These are phyloP conservation scores for Datisca glomerata DNA, from an alignment of 306 rosid genomes.

Conservation along the genomic window DNA sequence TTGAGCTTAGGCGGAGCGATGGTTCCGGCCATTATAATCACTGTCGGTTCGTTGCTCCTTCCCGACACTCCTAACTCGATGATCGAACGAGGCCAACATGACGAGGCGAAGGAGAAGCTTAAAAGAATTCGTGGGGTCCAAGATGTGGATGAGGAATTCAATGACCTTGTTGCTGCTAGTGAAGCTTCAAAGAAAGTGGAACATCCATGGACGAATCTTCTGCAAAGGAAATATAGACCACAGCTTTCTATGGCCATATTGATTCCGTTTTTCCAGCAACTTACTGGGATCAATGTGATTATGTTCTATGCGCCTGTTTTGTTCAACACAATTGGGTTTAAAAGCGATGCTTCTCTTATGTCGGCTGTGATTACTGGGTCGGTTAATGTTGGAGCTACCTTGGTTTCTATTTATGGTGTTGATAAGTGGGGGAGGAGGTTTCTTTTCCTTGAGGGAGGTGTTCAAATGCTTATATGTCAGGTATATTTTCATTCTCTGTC, in stretches of 20 bases:
- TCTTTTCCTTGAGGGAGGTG: constrained; percentile 76
- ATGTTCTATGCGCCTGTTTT: constrained; percentile 88
- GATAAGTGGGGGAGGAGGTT: constrained; percentile 89
- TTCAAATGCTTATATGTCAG: constrained; percentile 82
- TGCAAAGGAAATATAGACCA: constrained; percentile 66
- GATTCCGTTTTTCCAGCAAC: constrained; percentile 81
- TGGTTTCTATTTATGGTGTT: constrained; percentile 70
- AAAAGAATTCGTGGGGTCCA: constrained; percentile 40
- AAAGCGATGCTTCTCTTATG: constrained; percentile 56
- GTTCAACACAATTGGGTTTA: constrained; percentile 69
- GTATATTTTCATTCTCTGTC: too few relatives aligned
- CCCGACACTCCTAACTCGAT: constrained; percentile 89
- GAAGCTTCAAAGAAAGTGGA: constrained; percentile 43
- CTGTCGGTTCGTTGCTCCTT: constrained; percentile 46
- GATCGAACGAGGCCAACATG: constrained; percentile 65
- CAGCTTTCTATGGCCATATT: constrained; percentile 52
- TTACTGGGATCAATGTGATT: constrained; percentile 82
- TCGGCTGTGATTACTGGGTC: constrained; percentile 82
- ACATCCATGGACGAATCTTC: constrained; percentile 63
- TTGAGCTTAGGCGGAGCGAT: constrained; percentile 83
- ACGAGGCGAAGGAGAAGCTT: constrained; percentile 39
- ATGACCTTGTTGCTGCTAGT: constrained; percentile 64
- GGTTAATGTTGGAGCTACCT: constrained; percentile 58
- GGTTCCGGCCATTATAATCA: constrained; percentile 74
- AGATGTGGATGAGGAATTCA: constrained; percentile 59